Base-by-base conservation (phyloP, 345 rosid genomes). In the Physaria fendleri region DNA sequence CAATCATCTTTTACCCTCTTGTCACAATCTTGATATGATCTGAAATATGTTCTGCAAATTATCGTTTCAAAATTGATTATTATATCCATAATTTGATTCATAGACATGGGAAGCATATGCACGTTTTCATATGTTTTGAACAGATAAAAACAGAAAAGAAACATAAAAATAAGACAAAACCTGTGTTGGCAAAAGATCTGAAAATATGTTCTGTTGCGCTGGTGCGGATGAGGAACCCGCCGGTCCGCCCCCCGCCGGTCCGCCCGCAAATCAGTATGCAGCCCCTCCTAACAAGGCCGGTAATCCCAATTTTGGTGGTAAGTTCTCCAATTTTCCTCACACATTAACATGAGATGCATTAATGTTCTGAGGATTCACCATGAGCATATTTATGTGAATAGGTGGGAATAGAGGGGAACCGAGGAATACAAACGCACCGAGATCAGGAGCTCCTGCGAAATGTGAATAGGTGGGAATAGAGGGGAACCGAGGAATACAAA, bases 201-300 rank as follows among this genome's bases (percentile, higher is more conserved):
- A 77, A 68, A 54, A 52, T 20, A 89, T 93, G 97, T 85, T 79
- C 63, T 93, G 99, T 74, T 93, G 99, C 63, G 91, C 86, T 59
- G 99, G 81, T 56, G 70, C 76, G 49, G 97, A 89, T 75, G 97
- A 93, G 77, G 97, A 93, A 66, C 75, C 76, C 11, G 47, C 69
- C 38, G 88, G 88, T n/a, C n/a, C n/a, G n/a, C n/a, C n/a, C n/a
- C n/a, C n/a, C n/a, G n/a, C n/a, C n/a, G n/a, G n/a, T 43, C 83
- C 89, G 3, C 81, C 89, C 6, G 77, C 90, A 18, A 83, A 72
- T 73, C 86, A 83, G 51, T 55, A 77, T 47, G 70, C 94, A 48
- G 84, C 91, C 40, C 95, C 95, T n/a, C 94, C 90, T 13, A 71
- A 71, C 70, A 77, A 66, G 66, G 82, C 82, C 5, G 90, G 85